Percentiles rank a stretch among this genome's conserved stretches.
phyloP scores from a whole-genome alignment of 2,329 filamentous ascomycete genomes.

The Hypoxylon sp. region DNA sequence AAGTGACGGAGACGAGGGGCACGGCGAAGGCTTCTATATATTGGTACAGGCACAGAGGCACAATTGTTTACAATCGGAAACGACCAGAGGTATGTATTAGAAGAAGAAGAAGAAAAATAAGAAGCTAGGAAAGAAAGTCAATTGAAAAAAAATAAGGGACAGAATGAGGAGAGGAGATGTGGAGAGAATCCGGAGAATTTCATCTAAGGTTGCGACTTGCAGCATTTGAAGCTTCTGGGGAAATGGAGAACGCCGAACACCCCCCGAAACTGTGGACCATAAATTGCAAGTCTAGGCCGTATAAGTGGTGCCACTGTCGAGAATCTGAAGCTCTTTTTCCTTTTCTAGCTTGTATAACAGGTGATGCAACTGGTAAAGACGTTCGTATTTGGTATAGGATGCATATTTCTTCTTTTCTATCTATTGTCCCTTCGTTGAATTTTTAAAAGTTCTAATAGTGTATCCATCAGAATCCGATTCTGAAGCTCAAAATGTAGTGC shows the following conservation, averaged over 20 bases:
- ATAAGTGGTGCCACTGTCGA: constrained; percentile 37
- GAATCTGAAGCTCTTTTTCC: constrained; percentile 29
- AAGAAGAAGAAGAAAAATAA: constrained; percentile 18
- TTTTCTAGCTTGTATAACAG: constrained; percentile 31
- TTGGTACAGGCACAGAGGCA: constrained; percentile 14
- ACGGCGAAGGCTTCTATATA: constrained; percentile 32
- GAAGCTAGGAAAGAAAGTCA: constrained; percentile 30
- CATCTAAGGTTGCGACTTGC: constrained; percentile 30
- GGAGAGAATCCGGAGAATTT: constrained; percentile 38
- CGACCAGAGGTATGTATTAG: constrained; percentile 13
- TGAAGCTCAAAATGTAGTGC: constrained; percentile 4
- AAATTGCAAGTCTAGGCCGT: constrained; percentile 30
- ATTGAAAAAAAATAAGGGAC: constrained; percentile 15
- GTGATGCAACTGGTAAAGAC: constrained; percentile 9
- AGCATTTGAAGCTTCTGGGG: constrained; percentile 40
- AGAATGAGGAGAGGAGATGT: constrained; percentile 25
- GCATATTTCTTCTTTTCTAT: neutral
- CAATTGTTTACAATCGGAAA: constrained; percentile 4
- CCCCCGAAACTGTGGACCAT: constrained; percentile 33
- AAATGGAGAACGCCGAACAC: constrained; percentile 43
- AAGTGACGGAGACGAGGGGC: constrained; percentile 36
- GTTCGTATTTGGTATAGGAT: constrained; percentile 10
- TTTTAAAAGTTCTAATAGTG: neutral
- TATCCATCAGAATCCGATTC: constrained; percentile 17
- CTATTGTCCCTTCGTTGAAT: neutral